phyloP scores from a whole-genome alignment of 2,329 filamentous ascomycete species.

The Phaeosphaeriaceae sp. region DNA sequence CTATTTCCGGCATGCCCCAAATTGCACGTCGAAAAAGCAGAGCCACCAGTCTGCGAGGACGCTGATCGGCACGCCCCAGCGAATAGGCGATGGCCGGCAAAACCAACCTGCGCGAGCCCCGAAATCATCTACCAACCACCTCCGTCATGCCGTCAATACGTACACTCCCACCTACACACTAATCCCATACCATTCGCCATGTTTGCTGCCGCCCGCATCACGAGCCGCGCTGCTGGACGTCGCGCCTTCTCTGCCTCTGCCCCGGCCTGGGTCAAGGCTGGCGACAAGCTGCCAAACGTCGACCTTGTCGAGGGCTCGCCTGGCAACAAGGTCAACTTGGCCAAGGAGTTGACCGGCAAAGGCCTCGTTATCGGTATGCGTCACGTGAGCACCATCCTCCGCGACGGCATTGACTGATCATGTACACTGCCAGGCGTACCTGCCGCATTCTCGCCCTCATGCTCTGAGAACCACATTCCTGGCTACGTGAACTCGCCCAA shows the following conservation, averaged over 20 bases:
- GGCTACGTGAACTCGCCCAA: constrained; percentile 83
- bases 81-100: constrained; percentile 1
- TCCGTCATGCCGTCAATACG: constrained; percentile 8
- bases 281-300: constrained; percentile 79
- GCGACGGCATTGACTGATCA: constrained; percentile 12
- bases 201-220: constrained; percentile 38
- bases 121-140: constrained; percentile 7
- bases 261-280: constrained; percentile 73
- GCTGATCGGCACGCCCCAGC: constrained; percentile 2
- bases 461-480: constrained; percentile 78
- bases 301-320: constrained; percentile 86
- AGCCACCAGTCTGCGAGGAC: not conserved
- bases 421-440: constrained; percentile 40
- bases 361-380: constrained; percentile 73
- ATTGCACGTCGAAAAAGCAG: not conserved
- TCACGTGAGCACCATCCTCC: constrained; percentile 7
- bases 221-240: constrained; percentile 26
- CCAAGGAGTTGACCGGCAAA: constrained; percentile 76
- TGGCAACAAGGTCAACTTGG: constrained; percentile 88
- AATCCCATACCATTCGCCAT: constrained; percentile 18
- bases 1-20: constrained; percentile 6
- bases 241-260: constrained; percentile 70
- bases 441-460: constrained; percentile 63
- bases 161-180: constrained; percentile 13
- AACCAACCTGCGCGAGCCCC: constrained; percentile 2